Percentiles rank a stretch among this genome's conserved stretches.
phyloP scores from a whole-genome alignment of 257 asterid species.

The Jacaranda copaia region DNA sequence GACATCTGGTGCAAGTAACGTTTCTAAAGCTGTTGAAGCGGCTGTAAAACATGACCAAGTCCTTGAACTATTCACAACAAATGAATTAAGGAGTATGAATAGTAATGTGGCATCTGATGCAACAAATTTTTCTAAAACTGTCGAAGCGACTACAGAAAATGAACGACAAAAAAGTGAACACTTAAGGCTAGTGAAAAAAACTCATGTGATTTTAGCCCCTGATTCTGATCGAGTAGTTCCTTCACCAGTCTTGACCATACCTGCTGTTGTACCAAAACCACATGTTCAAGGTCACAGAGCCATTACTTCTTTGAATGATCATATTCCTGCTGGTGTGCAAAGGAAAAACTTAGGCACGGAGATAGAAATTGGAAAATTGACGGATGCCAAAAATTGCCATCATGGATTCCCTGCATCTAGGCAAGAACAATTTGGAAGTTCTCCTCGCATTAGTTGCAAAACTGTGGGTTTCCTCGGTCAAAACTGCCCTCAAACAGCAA shows the following conservation, averaged over 20 bases:
- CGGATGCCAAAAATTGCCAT: constrained; percentile 27
- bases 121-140: not conserved
- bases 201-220: not conserved
- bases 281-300: constrained; percentile 33
- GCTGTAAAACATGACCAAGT: not conserved
- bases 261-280: constrained; percentile 31
- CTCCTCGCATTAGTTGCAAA: constrained; percentile 22
- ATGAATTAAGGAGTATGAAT: not conserved
- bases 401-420: constrained; percentile 18
- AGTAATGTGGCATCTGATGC: not conserved
- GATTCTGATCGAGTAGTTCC: constrained; percentile 36
- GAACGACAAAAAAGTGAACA: constrained; percentile 10
- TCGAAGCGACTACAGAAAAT: not conserved
- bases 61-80: not conserved
- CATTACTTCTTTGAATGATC: constrained; percentile 25
- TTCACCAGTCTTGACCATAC: constrained; percentile 33
- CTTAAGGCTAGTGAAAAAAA: constrained; percentile 16
- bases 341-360: constrained; percentile 1
- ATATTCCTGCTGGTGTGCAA: constrained; percentile 4
- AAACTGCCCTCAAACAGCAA: constrained; percentile 14
- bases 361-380: constrained; percentile 18
- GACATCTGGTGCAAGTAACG: not conserved
- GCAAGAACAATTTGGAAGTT: constrained; percentile 22
- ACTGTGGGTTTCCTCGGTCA: constrained; percentile 7
- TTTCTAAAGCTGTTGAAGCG: not conserved